Percentiles rank a stretch among this genome's conserved stretches.
Conservation (phyloP, 2,329 filamentous ascomycete genomes). For the Exophiala phaeomuriformis region DNA sequence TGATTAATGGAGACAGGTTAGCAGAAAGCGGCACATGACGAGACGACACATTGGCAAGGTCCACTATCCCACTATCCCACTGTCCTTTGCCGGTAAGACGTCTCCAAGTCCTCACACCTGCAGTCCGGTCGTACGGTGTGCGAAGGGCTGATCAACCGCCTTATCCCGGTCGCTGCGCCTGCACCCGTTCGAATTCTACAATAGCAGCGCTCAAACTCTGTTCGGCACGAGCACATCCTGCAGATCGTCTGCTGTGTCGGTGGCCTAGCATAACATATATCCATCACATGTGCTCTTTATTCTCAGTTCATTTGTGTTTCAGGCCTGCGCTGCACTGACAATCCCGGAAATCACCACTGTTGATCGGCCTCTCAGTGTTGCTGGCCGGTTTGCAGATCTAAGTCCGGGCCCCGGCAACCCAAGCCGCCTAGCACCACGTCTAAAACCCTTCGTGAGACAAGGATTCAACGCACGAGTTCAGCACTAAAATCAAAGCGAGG, state of each 20-base stretch:
- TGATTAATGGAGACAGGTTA: too few relatives aligned
- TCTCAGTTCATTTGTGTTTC: conserved; percentile 9
- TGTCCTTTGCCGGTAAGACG: too few relatives aligned
- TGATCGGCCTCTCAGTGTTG: neutral
- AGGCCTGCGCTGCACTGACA: conserved; percentile 3
- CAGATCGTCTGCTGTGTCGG: neutral
- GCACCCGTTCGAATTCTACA: neutral
- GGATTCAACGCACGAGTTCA: neutral
- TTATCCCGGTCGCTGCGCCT: neutral
- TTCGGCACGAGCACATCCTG: neutral
- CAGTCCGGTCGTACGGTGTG: neutral
- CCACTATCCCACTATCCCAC: too few relatives aligned
- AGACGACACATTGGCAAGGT: too few relatives aligned
- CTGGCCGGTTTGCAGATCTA: conserved; percentile 1
- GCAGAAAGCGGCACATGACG: too few relatives aligned
- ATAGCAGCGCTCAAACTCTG: too few relatives aligned
- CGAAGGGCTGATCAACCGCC: neutral
- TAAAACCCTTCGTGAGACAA: neutral
- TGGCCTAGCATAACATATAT: conserved; percentile 3
- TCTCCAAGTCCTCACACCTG: too few relatives aligned
- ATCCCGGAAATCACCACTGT: conserved; percentile 2
- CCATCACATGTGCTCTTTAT: conserved; percentile 4
- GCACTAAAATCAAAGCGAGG: neutral
- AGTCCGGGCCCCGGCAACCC: conserved; percentile 3
- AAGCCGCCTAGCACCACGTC: neutral